Evolutionary conservation across 495 filamentous ascomycete genomes (phyloP).

Genomic region (Astrocystis sublimbata): DNA sequence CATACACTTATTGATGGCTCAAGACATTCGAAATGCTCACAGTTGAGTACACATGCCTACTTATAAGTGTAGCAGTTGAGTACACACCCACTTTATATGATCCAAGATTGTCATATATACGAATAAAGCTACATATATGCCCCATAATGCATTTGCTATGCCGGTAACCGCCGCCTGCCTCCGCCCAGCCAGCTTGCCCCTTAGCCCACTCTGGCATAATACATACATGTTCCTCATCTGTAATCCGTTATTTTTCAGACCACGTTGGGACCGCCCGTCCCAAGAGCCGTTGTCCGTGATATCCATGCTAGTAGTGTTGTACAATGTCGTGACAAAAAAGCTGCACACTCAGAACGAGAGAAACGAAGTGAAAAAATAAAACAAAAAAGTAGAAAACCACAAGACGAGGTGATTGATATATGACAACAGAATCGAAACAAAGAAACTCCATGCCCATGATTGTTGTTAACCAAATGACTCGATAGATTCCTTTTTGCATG

Average conservation of each 20-base stretch:
- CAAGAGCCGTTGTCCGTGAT: constrained; percentile 17
- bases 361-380: constrained; percentile 9
- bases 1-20: neutral
- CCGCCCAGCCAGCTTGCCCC: neutral
- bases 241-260: constrained; percentile 15
- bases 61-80: constrained; percentile 21
- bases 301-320: constrained; percentile 20
- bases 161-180: neutral
- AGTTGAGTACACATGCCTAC: constrained; percentile 14
- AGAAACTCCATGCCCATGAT: constrained; percentile 14
- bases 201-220: constrained; percentile 12
- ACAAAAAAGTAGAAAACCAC: neutral
- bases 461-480: neutral
- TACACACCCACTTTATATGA: constrained; percentile 3
- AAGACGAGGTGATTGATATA: neutral
- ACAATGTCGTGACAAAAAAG: constrained; percentile 14
- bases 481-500: neutral
- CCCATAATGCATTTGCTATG: neutral
- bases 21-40: neutral
- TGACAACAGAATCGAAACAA: neutral
- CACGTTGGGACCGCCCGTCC: constrained; percentile 3
- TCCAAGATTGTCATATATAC: neutral
- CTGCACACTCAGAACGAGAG: neutral
- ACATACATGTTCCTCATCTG: constrained; percentile 16
- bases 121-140: constrained; percentile 7